phyloP scores from a whole-genome alignment of 176 grass and related monocot genomes.

The Guadua angustifolia region DNA sequence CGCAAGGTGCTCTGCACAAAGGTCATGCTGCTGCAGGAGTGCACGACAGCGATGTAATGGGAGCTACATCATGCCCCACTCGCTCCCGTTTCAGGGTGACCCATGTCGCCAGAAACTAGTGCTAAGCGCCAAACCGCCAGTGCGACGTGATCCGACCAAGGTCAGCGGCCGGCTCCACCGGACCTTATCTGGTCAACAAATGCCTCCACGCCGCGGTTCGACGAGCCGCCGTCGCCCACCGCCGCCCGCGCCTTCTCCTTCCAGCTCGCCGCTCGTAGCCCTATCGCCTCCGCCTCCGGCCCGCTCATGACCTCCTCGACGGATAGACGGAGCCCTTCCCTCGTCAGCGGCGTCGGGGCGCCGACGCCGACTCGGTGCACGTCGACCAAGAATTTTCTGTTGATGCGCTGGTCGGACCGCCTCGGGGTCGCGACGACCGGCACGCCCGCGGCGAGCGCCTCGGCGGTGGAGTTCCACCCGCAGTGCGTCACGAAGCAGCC shows the following conservation, averaged over 20 bases:
- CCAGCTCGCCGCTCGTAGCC: conserved; percentile 26
- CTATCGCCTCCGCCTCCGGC: conserved; percentile 21
- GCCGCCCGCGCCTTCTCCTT: conserved; percentile 31
- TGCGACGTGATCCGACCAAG: background rate
- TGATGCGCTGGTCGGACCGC: conserved; percentile 48
- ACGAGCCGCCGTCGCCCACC: conserved; percentile 40
- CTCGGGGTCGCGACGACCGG: conserved; percentile 48
- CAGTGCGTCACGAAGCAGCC: conserved; percentile 55
- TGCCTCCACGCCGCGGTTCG: conserved; percentile 36
- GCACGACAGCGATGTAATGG: background rate
- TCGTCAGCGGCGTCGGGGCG: conserved; percentile 11
- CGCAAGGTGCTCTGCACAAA: too few relatives aligned
- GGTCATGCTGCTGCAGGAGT: background rate
- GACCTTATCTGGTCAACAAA: conserved; percentile 45
- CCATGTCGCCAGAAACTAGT: background rate
- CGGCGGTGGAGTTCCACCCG: conserved; percentile 68
- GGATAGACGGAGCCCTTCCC: conserved; percentile 19
- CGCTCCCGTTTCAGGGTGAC: background rate
- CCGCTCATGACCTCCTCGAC: conserved; percentile 52
- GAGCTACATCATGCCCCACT: background rate
- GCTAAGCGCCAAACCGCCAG: background rate
- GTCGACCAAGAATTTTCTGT: conserved; percentile 49
- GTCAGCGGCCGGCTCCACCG: background rate
- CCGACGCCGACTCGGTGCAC: conserved; percentile 46
- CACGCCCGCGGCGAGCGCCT: conserved; percentile 50